Evolutionary conservation across 2,329 filamentous ascomycete genomes (phyloP).

Genomic region (Trichoderma breve): DNA sequence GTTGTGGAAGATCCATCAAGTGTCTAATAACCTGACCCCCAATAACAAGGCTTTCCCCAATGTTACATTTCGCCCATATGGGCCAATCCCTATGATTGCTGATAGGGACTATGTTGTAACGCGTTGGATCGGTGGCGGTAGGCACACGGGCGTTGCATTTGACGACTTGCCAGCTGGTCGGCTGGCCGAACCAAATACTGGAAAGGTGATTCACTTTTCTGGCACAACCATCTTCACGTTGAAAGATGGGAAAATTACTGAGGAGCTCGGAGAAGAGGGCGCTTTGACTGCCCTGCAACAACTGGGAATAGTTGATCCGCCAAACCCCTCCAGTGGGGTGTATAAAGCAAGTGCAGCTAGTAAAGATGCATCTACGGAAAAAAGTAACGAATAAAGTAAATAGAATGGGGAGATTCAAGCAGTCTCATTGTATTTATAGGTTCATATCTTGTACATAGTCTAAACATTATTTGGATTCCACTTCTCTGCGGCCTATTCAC

Average conservation of each 20-base stretch:
- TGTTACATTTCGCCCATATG: background rate
- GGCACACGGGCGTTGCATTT: background rate
- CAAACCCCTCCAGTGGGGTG: background rate
- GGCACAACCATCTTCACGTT: too few species aligned
- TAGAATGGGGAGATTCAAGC: background rate
- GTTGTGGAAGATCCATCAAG: too few species aligned
- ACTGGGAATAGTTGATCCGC: background rate
- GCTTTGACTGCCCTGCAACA: background rate
- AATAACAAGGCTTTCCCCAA: too few species aligned
- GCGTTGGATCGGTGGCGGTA: background rate
- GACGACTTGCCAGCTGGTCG: background rate
- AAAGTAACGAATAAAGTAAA: background rate
- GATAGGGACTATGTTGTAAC: background rate
- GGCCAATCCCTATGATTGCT: background rate
- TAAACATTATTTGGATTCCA: background rate
- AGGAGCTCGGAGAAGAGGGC: background rate
- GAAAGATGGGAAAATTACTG: too few species aligned
- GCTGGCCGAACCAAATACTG: too few species aligned
- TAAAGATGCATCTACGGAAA: background rate
- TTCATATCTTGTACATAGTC: background rate
- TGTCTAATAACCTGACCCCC: too few species aligned
- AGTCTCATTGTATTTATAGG: background rate
- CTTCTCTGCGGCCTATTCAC: background rate
- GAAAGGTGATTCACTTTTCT: too few species aligned
- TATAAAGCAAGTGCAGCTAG: background rate